phyloP scores from a whole-genome alignment of 768 basidiomycete species.

The Tephrocybe rancida region DNA sequence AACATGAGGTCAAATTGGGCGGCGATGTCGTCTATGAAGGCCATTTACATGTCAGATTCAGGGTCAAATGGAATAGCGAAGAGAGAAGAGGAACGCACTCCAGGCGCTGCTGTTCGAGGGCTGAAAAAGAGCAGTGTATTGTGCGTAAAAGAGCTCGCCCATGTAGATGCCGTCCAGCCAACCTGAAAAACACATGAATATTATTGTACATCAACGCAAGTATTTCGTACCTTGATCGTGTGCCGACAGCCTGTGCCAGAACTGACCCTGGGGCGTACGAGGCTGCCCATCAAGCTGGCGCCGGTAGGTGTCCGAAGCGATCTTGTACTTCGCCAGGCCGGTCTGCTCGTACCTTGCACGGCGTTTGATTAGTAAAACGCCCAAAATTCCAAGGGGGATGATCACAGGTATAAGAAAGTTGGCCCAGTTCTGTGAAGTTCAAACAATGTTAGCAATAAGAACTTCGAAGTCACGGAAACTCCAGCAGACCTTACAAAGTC shows the following conservation, averaged over 20 bases:
- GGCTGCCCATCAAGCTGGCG: slow-evolving; percentile 42
- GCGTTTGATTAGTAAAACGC: not conserved
- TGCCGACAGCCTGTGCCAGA: slow-evolving; percentile 48
- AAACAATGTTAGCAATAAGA: not conserved
- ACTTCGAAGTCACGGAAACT: not conserved
- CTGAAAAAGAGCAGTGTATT: slow-evolving; percentile 39
- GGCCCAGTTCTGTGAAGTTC: slow-evolving; percentile 35
- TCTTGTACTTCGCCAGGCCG: slow-evolving; percentile 38
- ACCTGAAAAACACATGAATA: slow-evolving; percentile 24
- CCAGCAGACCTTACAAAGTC: slow-evolving; percentile 37
- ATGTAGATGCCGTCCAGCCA: slow-evolving; percentile 52
- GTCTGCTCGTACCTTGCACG: slow-evolving; percentile 35
- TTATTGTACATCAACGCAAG: not conserved
- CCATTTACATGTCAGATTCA: not conserved
- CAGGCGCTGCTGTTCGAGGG: slow-evolving; percentile 38
- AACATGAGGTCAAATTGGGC: slow-evolving; percentile 46
- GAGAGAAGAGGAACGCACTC: slow-evolving; percentile 25
- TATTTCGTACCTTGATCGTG: slow-evolving; percentile 39
- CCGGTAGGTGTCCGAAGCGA: slow-evolving; percentile 40
- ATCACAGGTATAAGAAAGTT: slow-evolving; percentile 40
- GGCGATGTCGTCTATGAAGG: slow-evolving; percentile 42
- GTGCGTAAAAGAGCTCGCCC: slow-evolving; percentile 46
- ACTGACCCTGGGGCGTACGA: slow-evolving; percentile 46
- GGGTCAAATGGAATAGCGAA: not conserved
- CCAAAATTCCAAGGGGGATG: not conserved